Evolutionary conservation across 2,329 filamentous ascomycete species (phyloP), one percentile per base, ranked within the genome.

Genomic region (Epichloe bromicola): DNA sequence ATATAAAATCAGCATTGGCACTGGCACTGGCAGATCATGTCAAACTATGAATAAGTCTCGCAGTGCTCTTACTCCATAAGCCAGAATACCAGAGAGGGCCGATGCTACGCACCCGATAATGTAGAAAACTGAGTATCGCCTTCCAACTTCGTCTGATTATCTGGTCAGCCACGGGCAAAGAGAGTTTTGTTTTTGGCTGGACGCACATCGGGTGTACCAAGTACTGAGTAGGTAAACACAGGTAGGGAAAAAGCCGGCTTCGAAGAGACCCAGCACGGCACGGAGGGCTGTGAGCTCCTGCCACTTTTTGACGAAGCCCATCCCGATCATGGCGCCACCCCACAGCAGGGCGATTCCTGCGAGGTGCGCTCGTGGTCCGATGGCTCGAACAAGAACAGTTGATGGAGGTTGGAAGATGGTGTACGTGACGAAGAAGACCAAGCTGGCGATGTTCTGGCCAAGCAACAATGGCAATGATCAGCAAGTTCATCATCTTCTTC

Each of bases 341-440:
- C 82, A 85, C 3, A 74, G 58, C 2, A 80, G 52, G 3, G 75
- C 77, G 58, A 83, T 79, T 42, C 60, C 53, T 0, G 74, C 64
- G 2, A 84, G 67, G 52, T 81, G 79, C 37, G 72, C 62, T 5
- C 80, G 74, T 3, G 80, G 78, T 1, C 85, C 85, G 48, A 88
- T 59, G 59, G 79, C 80, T 37, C 85, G 80, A 47, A 85, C 74
- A 36, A 87, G 65, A 41, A 88, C 68, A 0, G 85, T 88, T 2
- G 83, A 83, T 0, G 83, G 83, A 0, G 83, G 80, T 61, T 89
- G 84, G 55, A 87, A 83, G 48, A 86, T 49, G 54, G 84, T 76
- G 63, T 88, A 89, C 1, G 83, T 77, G 57, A 86, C 73, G 71
- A 88, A 88, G 70, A 88, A 88, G 59, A 87, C 73, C 37, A 88